These are phyloP conservation scores for Penicillium lagena DNA, from an alignment of 495 filamentous ascomycete genomes.

Conservation along the genomic window DNA sequence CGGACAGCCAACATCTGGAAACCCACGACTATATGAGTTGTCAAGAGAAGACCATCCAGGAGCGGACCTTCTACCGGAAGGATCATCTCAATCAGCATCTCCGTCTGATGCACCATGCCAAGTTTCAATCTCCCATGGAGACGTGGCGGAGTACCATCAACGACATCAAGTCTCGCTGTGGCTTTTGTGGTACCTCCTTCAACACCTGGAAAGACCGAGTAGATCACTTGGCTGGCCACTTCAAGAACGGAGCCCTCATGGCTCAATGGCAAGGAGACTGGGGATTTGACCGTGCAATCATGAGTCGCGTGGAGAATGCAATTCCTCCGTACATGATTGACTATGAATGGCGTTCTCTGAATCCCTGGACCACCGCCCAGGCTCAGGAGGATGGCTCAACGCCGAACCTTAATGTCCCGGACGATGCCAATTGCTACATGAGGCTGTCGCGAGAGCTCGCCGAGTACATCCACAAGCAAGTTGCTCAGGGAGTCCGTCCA, in stretches of 20 bases:
- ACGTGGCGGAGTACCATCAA: constrained; percentile 69
- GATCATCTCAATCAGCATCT: constrained; percentile 85
- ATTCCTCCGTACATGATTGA: constrained; percentile 56
- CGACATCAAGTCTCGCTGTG: constrained; percentile 65
- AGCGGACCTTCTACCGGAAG: constrained; percentile 81
- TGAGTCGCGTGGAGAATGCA: constrained; percentile 64
- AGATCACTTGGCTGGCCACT: constrained; percentile 68
- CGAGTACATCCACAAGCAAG: constrained; percentile 45
- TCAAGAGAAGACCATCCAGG: constrained; percentile 62
- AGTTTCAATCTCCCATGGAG: constrained; percentile 66
- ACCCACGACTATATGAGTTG: constrained; percentile 69
- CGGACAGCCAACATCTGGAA: constrained; percentile 64
- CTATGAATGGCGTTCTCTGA: constrained; percentile 27
- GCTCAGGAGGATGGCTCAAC: constrained; percentile 8
- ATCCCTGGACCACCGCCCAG: constrained; percentile 29
- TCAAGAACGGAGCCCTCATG: constrained; percentile 67
- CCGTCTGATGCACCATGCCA: constrained; percentile 69
- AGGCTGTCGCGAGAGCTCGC: constrained; percentile 55
- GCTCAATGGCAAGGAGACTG: constrained; percentile 74
- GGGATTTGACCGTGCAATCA: constrained; percentile 66
- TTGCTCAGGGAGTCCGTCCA: constrained; percentile 44
- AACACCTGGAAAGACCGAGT: constrained; percentile 67
- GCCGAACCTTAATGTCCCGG: constrained; percentile 19
- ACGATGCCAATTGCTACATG: constrained; percentile 36
- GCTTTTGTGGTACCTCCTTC: constrained; percentile 61